Evolutionary conservation across 2,329 filamentous ascomycete species (phyloP), one percentile per base, ranked within the genome.

Genomic region (Microdochium nivale): DNA sequence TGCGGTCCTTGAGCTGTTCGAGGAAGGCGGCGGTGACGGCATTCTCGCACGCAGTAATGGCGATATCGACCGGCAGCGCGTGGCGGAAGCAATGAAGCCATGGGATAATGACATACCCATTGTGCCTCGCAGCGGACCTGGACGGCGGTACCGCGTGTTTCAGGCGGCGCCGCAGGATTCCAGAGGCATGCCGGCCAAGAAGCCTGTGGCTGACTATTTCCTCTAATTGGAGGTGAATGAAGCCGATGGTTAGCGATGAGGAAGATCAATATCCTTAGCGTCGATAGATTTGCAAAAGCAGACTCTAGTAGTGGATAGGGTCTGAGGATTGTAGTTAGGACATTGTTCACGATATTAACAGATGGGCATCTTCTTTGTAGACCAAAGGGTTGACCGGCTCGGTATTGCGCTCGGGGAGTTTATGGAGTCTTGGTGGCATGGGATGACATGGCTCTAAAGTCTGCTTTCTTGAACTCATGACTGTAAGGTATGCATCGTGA

Each of bases 161-260:
- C 91, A 97, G 63, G 94, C 94, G 0, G 94, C 94, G 51, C 91
- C 94, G 50, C 94, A 99, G 72, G 94, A 97, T 68, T 90, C 87
- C 1, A 80, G 94, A 61, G 94, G 94, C 3, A 99, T 99, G 94
- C 94, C 94, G 53, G 94, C 94, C 2, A 99, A 99, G 80, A 97
- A 97, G 70, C 94, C 94, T 2, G 90, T 96, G 50, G 90, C 90
- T 14, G 92, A 97, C 71, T 99, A 97, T 74, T 99, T 99, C 69
- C 74, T 99, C 70, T 84, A 67, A 68, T 21, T 24, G 16, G 21
- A 16, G 5, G 3, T 44, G 27, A 11, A 5, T 11, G 5, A 11
- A 30, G 27, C 5, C 27, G 11, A 30, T 11, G 27, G 5, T 5
- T 5, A 30, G 27, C 27, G 27, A 30, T 11, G 27, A 30, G 5